Evolutionary conservation across 2,329 filamentous ascomycete genomes (phyloP).

Genomic region (Sordariomycetes sp.): DNA sequence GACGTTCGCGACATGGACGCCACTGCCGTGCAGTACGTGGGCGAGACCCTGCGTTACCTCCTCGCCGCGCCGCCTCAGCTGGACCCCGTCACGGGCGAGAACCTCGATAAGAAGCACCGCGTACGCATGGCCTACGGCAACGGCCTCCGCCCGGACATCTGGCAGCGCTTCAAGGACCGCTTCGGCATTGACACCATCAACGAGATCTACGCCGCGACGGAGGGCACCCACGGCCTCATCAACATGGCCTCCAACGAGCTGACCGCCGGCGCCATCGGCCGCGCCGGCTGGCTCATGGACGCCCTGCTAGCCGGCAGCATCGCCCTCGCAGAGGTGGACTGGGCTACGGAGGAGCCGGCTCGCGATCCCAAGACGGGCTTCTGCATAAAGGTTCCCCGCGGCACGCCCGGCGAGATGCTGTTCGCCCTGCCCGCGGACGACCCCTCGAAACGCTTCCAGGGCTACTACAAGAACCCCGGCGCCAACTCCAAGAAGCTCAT

Average conservation of each 20-base stretch:
- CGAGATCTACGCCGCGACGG: conserved; percentile 76
- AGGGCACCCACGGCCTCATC: conserved; percentile 60
- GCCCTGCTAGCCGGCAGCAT: conserved; percentile 40
- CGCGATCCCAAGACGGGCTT: conserved; percentile 63
- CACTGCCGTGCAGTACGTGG: conserved; percentile 78
- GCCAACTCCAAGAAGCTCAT: conserved; percentile 69
- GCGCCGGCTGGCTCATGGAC: conserved; percentile 54
- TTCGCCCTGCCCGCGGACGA: conserved; percentile 59
- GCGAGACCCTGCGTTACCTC: conserved; percentile 78
- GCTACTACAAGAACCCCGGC: conserved; percentile 67
- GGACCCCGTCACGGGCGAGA: conserved; percentile 55
- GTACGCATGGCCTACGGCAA: conserved; percentile 77
- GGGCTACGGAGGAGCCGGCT: conserved; percentile 56
- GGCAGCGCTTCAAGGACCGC: conserved; percentile 73
- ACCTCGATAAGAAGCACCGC: conserved; percentile 62
- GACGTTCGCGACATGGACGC: conserved; percentile 63
- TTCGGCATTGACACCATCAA: conserved; percentile 66
- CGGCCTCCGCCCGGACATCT: conserved; percentile 76
- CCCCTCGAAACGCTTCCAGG: conserved; percentile 60
- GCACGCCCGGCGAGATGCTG: conserved; percentile 67
- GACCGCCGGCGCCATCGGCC: conserved; percentile 68
- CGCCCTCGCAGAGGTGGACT: conserved; percentile 62
- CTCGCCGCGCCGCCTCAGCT: conserved; percentile 55
- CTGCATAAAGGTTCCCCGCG: conserved; percentile 48
- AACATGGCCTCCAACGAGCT: conserved; percentile 68